Conservation (phyloP, 192 early-diverging fungal genomes). For the Coemansia sp. region DNA sequence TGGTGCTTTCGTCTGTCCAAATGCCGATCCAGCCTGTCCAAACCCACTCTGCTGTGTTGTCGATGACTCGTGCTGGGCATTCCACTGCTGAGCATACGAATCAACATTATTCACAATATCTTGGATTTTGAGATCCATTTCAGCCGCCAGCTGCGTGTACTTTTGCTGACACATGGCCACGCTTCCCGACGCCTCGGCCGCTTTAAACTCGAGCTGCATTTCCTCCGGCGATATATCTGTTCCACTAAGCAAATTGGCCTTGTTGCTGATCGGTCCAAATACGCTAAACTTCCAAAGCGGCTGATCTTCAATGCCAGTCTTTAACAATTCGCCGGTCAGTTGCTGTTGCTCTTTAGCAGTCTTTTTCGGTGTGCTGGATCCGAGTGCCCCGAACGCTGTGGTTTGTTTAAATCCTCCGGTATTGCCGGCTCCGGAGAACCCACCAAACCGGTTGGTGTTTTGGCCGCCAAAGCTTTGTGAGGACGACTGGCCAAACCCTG, state of each 20-base stretch:
- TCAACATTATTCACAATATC: conserved; percentile 18
- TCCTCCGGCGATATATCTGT: conserved; percentile 68
- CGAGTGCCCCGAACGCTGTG: conserved; percentile 5
- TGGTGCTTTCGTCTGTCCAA: neutral
- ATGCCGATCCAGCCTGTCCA: neutral
- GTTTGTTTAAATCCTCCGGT: conserved; percentile 18
- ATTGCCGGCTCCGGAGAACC: conserved; percentile 9
- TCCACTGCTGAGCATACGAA: conserved; percentile 23
- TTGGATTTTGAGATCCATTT: conserved; percentile 15
- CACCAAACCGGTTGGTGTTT: conserved; percentile 13
- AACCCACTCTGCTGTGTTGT: neutral
- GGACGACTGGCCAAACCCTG: conserved; percentile 48
- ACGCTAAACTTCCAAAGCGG: conserved; percentile 57
- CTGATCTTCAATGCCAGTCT: conserved; percentile 45
- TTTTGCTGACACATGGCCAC: conserved; percentile 25
- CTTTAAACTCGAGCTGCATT: conserved; percentile 55
- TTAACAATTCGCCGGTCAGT: conserved; percentile 48
- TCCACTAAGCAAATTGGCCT: conserved; percentile 60
- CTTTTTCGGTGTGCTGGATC: neutral
- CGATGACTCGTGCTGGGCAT: conserved; percentile 16
- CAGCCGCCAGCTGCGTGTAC: conserved; percentile 20
- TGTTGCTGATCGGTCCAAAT: conserved; percentile 61
- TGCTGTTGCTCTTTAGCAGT: neutral
- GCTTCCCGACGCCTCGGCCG: conserved; percentile 9
- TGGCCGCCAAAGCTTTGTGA: conserved; percentile 28